Percentiles rank a stretch among this genome's conserved stretches.
Evolutionary conservation across 2,329 filamentous ascomycete species (phyloP).

Genomic region (Claviceps citrina): DNA sequence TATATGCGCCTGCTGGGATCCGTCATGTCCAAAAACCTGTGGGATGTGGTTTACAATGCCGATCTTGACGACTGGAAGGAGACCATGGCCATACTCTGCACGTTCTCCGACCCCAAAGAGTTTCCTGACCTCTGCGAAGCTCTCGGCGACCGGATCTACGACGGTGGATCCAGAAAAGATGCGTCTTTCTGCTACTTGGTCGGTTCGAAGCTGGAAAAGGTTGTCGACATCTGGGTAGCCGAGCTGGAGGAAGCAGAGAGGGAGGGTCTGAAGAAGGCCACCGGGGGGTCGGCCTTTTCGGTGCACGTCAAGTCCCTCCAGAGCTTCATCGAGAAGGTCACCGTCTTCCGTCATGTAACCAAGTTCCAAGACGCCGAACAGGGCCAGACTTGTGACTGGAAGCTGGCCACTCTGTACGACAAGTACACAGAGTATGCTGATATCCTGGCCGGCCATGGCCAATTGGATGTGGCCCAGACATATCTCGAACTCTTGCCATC

Average conservation of each 20-base stretch:
- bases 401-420: slow-evolving; percentile 72
- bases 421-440: slow-evolving; percentile 97
- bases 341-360: slow-evolving; percentile 84
- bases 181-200: slow-evolving; percentile 94
- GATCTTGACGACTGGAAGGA: slow-evolving; percentile 92
- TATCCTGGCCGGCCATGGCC: slow-evolving; percentile 79
- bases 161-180: slow-evolving; percentile 65
- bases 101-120: slow-evolving; percentile 78
- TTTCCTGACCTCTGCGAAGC: slow-evolving; percentile 93
- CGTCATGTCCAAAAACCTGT: slow-evolving; percentile 89
- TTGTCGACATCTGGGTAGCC: slow-evolving; percentile 82
- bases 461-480: slow-evolving; percentile 71
- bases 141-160: slow-evolving; percentile 77
- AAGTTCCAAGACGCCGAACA: slow-evolving; percentile 75
- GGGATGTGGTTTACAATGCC: slow-evolving; percentile 95
- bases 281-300: slow-evolving; percentile 70
- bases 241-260: slow-evolving; percentile 78
- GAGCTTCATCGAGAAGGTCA: slow-evolving; percentile 95
- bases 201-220: slow-evolving; percentile 93
- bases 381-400: slow-evolving; percentile 63
- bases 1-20: slow-evolving; percentile 83
- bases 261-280: slow-evolving; percentile 51
- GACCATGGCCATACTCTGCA: slow-evolving; percentile 88
- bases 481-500: slow-evolving; percentile 78
- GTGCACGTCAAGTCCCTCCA: slow-evolving; percentile 80